phyloP scores from a whole-genome alignment of 352 stramenopile species.

The Globisporangium paroecandrum region DNA sequence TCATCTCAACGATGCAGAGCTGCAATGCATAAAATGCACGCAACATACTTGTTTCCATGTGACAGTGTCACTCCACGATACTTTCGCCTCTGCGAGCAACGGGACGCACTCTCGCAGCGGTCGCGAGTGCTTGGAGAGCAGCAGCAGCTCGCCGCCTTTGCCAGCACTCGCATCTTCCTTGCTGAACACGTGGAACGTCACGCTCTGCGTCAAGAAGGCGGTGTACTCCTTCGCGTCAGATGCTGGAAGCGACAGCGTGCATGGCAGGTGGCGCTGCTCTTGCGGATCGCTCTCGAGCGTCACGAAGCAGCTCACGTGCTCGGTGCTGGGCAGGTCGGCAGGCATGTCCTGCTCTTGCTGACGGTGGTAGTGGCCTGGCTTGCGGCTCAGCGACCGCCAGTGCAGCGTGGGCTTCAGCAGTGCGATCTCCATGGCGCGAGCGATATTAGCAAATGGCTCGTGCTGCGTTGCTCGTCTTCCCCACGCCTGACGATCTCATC shows the following conservation, averaged over 20 bases:
- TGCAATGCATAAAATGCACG: not conserved
- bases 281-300: conserved; percentile 18
- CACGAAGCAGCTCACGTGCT: conserved; percentile 15
- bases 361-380: not conserved
- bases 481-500: no score
- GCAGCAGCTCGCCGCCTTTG: conserved; percentile 4
- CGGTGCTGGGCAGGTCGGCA: not conserved
- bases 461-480: not conserved
- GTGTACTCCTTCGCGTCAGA: conserved; percentile 25
- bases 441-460: not conserved
- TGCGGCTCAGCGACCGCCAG: conserved; percentile 21
- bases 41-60: conserved; percentile 29
- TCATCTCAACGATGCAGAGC: not conserved
- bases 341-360: conserved; percentile 3
- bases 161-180: conserved; percentile 11
- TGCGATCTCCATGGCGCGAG: conserved; percentile 31
- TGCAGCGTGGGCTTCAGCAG: conserved; percentile 27
- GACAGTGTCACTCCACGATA: conserved; percentile 40
- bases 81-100: conserved; percentile 34
- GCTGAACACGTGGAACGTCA: conserved; percentile 37
- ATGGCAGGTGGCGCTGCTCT: conserved; percentile 34
- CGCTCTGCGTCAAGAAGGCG: conserved; percentile 31
- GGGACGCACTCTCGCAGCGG: conserved; percentile 50
- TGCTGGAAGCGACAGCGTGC: conserved; percentile 27
- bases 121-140: conserved; percentile 30